These are phyloP conservation scores for Citrus inodora DNA, from an alignment of 345 rosid genomes.

Conservation along the genomic window DNA sequence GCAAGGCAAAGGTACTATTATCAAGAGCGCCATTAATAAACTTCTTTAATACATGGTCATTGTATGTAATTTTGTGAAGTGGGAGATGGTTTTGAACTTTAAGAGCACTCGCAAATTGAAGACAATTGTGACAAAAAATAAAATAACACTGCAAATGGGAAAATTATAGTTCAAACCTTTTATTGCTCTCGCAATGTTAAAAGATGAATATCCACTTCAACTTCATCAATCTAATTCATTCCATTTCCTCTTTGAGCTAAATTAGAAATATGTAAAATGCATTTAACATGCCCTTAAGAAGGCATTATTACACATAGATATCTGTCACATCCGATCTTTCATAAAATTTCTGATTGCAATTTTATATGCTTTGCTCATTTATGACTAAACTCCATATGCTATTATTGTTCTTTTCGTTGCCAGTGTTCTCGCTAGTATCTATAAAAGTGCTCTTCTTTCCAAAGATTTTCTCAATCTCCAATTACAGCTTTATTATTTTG, in stretches of 20 bases:
- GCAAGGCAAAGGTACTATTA: constrained; percentile 70
- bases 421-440: background rate
- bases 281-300: background rate
- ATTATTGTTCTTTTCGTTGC: background rate
- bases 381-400: background rate
- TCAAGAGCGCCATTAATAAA: background rate
- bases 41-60: background rate
- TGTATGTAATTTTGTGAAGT: background rate
- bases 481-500: background rate
- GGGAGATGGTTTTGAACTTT: background rate
- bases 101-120: background rate
- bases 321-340: background rate
- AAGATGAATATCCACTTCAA: background rate
- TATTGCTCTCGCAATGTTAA: background rate
- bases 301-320: background rate
- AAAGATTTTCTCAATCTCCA: background rate
- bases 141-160: background rate
- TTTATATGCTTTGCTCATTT: background rate
- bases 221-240: background rate
- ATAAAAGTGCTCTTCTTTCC: background rate
- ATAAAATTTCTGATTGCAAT: background rate
- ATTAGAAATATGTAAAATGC: background rate
- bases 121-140: too few relatives aligned
- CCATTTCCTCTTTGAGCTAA: background rate
- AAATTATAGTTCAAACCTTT: background rate